Base-by-base conservation (phyloP, 164 flowering plant genomes). In the Platanus orientalis region DNA sequence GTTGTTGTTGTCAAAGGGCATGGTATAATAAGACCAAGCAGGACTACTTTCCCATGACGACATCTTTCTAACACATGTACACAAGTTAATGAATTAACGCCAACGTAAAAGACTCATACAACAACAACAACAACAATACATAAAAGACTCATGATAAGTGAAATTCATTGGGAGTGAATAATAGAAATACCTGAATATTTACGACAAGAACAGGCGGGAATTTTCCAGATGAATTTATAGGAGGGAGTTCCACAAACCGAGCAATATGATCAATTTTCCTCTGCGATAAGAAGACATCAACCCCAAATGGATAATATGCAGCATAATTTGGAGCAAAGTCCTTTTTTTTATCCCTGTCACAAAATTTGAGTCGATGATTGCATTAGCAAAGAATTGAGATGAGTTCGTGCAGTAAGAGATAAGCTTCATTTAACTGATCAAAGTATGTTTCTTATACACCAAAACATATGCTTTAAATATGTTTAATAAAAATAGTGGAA, bases 271-370 rank as follows among this genome's bases (percentile, higher is more conserved):
- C 73, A 63, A 85, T 75, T 68, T 85, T 83, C 51, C 70, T 66
- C 23, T 62, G 78, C 57, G 81, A 81, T 53, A 80, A 67, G 68
- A 83, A 85, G 4, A 79, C 67, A 60, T 85, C 90, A 52, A 68
- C 83, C 10, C 84, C 90, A 73, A 85, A 71, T n/a, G 90, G 87
- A 73, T 67, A 69, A 68, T 50, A 85, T 53, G 90, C 87, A 60
- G 87, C 85, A 68, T 55, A 32, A 20, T 78, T 81, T 65, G 78
- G 66, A 66, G 90, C 90, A 57, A 60, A 54, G 25, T 81, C 87
- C 69, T 85, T 85, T 83, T 81, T 81, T 60, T 81, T 85, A 59
- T 85, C 90, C 75, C 90, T 85, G 76, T 6, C 49, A 73, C 65
- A 62, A 23, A 34, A 56, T 65, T 17, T 32, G 9, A 57, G 13